phyloP scores from a whole-genome alignment of 352 stramenopile genomes.

The Globisporangium iwayamae region DNA sequence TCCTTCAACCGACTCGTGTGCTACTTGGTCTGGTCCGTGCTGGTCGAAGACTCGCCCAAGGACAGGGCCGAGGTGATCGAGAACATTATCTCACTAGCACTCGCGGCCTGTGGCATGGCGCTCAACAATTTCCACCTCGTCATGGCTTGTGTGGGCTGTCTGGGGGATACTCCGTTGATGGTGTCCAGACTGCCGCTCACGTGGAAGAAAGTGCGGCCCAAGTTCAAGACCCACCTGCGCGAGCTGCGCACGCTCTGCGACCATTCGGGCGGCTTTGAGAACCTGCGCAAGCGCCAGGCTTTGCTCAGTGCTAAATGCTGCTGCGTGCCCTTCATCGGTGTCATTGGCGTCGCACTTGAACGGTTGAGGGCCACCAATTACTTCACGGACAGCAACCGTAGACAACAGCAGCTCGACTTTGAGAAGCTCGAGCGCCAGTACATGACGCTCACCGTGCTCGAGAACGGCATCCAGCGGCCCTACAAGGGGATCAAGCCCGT shows the following conservation, averaged over 20 bases:
- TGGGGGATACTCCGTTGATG: slow-evolving; percentile 72
- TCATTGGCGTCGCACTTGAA: slow-evolving; percentile 68
- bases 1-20: slow-evolving; percentile 63
- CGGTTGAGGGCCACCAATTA: slow-evolving; percentile 46
- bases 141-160: slow-evolving; percentile 72
- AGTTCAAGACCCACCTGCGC: slow-evolving; percentile 62
- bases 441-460: slow-evolving; percentile 38
- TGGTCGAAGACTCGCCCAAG: slow-evolving; percentile 63
- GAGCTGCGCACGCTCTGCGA: slow-evolving; percentile 64
- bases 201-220: slow-evolving; percentile 68
- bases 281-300: slow-evolving; percentile 53
- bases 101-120: slow-evolving; percentile 31
- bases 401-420: slow-evolving; percentile 33
- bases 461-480: slow-evolving; percentile 30
- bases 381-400: slow-evolving; percentile 27
- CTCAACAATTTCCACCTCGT: slow-evolving; percentile 79
- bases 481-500: slow-evolving; percentile 5
- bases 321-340: slow-evolving; percentile 72
- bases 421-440: slow-evolving; percentile 69
- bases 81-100: slow-evolving; percentile 61
- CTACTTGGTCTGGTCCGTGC: slow-evolving; percentile 74
- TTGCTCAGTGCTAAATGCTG: slow-evolving; percentile 30
- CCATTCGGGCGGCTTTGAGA: slow-evolving; percentile 69
- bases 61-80: slow-evolving; percentile 71
- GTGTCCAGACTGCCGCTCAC: slow-evolving; percentile 55